Conservation (phyloP, 352 stramenopile species). For the Aphanomyces astaci region DNA sequence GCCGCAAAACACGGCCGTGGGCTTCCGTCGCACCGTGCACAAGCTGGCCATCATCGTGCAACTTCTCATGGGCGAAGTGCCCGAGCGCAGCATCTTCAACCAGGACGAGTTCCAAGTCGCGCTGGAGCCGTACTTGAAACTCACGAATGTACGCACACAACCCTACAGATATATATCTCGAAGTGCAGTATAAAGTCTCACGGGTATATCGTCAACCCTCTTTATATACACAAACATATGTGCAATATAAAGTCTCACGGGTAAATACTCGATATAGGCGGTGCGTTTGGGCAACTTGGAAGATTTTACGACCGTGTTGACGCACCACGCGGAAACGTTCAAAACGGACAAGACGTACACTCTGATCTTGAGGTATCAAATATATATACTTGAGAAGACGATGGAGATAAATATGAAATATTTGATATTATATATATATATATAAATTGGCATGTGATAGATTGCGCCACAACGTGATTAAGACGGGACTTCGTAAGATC, state of each 20-base stretch:
- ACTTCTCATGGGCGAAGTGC: slow-evolving; percentile 97
- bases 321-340: slow-evolving; percentile 80
- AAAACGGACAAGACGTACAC: slow-evolving; percentile 92
- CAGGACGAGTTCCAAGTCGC: slow-evolving; percentile 82
- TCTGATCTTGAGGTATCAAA: slow-evolving; percentile 87
- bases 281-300: slow-evolving; percentile 94
- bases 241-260: no score
- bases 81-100: slow-evolving; percentile 92
- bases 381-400: not conserved
- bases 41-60: slow-evolving; percentile 96
- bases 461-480: slow-evolving; percentile 97
- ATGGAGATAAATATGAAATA: no score
- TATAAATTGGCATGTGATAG: no score
- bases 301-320: slow-evolving; percentile 90
- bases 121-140: slow-evolving; percentile 91
- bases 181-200: no score
- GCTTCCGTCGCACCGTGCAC: slow-evolving; percentile 94
- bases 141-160: slow-evolving; percentile 88
- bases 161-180: no score
- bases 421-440: no score
- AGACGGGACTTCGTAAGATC: slow-evolving; percentile 96
- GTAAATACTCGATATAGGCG: no score
- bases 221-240: no score
- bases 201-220: no score
- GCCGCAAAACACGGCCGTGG: slow-evolving; percentile 92